Conservation (phyloP, 768 basidiomycete genomes). For the Lactarius hengduanensis region DNA sequence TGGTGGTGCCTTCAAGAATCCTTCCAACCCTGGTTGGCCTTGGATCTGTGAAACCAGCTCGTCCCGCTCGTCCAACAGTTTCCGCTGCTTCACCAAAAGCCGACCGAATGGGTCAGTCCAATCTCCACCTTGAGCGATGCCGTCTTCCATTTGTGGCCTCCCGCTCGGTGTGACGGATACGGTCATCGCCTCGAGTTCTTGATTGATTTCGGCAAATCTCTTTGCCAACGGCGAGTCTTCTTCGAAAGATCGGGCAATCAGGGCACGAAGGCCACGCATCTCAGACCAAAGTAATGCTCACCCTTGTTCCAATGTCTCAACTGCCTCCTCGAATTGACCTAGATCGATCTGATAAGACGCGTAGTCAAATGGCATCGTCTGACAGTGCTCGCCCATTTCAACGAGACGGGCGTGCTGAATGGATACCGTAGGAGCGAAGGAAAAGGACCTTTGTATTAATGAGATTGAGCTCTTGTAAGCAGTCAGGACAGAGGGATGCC, state of each 20-base stretch:
- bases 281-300: not conserved
- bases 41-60: constrained; percentile 5
- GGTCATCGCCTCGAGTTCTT: constrained; percentile 7
- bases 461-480: not conserved
- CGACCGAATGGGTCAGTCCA: constrained; percentile 6
- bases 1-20: constrained; percentile 1
- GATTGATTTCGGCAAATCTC: not conserved
- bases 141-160: not conserved
- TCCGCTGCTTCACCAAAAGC: constrained; percentile 4
- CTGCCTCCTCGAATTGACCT: constrained; percentile 1
- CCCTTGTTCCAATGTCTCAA: constrained; percentile 6
- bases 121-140: not conserved
- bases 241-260: not conserved
- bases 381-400: not conserved
- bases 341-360: not conserved
- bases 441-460: not conserved
- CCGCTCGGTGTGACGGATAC: not conserved
- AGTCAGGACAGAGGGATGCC: not conserved
- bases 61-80: not conserved
- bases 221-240: not conserved
- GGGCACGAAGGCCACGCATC: not conserved
- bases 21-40: not conserved
- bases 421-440: not conserved
- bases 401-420: constrained; percentile 9
- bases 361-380: constrained; percentile 3